Evolutionary conservation across 495 filamentous ascomycete genomes (phyloP).

Genomic region (Aspergillus sparsus): DNA sequence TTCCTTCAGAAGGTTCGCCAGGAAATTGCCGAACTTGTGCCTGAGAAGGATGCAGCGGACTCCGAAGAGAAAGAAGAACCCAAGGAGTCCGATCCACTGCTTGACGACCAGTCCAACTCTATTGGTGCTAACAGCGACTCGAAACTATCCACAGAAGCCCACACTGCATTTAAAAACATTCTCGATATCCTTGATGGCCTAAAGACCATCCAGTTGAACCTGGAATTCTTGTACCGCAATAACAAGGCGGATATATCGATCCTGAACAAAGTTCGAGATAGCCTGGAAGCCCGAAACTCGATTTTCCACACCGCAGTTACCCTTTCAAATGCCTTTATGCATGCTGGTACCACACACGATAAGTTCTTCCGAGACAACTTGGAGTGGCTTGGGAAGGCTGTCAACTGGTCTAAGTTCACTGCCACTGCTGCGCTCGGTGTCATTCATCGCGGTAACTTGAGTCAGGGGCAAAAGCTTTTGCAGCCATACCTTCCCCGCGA

Average conservation of each 20-base stretch:
- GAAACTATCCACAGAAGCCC: slow-evolving; percentile 45
- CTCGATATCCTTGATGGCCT: slow-evolving; percentile 85
- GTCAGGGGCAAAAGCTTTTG: slow-evolving; percentile 87
- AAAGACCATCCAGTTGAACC: slow-evolving; percentile 86
- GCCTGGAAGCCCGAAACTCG: slow-evolving; percentile 90
- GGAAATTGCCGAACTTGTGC: slow-evolving; percentile 66
- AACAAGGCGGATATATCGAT: slow-evolving; percentile 87
- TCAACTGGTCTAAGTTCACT: slow-evolving; percentile 99
- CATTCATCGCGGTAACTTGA: slow-evolving; percentile 92
- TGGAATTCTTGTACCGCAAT: slow-evolving; percentile 95
- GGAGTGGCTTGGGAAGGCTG: slow-evolving; percentile 97
- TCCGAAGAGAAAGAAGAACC: slow-evolving; percentile 47
- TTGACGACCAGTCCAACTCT: slow-evolving; percentile 46
- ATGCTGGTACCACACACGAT: slow-evolving; percentile 96
- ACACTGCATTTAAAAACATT: slow-evolving; percentile 72
- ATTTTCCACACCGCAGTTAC: slow-evolving; percentile 98
- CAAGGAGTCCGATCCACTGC: slow-evolving; percentile 54
- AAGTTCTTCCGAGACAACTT: slow-evolving; percentile 97
- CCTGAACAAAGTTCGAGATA: slow-evolving; percentile 94
- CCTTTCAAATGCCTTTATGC: slow-evolving; percentile 98
- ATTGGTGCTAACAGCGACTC: slow-evolving; percentile 47
- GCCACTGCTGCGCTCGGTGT: slow-evolving; percentile 96
- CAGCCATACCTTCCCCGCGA: slow-evolving; percentile 91
- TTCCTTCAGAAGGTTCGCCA: slow-evolving; percentile 89
- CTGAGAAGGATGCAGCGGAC: slow-evolving; percentile 46